phyloP scores from a whole-genome alignment of 2,329 filamentous ascomycete species.

The Colletotrichum sp. region DNA sequence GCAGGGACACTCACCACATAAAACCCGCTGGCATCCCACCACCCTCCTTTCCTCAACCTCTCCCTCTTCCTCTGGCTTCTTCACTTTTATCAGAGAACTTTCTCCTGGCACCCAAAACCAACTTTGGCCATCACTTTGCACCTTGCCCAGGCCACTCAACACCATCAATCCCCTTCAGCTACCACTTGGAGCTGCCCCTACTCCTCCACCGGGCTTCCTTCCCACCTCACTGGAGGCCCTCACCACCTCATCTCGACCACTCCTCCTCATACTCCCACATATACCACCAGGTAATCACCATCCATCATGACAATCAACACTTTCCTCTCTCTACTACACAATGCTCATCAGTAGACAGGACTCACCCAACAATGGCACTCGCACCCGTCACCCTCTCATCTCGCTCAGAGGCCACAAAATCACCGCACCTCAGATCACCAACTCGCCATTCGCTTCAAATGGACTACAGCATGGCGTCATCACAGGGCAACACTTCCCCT shows the following conservation, averaged over 20 bases:
- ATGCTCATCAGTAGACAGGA: neutral
- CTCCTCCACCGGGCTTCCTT: neutral
- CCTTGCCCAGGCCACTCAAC: neutral
- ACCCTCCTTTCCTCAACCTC: constrained; percentile 8
- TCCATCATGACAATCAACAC: neutral
- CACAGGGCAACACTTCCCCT: neutral
- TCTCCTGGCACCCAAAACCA: neutral
- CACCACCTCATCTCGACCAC: neutral
- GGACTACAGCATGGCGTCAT: neutral
- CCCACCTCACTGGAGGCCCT: neutral
- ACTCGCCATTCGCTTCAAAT: neutral
- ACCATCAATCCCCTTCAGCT: neutral
- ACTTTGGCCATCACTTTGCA: constrained; percentile 1
- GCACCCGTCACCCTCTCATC: neutral
- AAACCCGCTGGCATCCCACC: constrained; percentile 20
- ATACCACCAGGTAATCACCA: neutral
- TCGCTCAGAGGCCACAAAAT: neutral
- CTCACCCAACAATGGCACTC: neutral
- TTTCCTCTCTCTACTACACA: neutral
- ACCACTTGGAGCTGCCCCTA: neutral
- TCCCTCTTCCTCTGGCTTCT: neutral
- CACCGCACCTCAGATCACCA: neutral
- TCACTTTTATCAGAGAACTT: neutral
- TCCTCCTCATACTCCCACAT: neutral
- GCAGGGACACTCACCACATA: constrained; percentile 21